Percentiles rank a stretch among this genome's conserved stretches.
These are phyloP conservation scores for Chytriomyces sp. DNA, from an alignment of 192 early-diverging fungal genomes.

Conservation along the genomic window DNA sequence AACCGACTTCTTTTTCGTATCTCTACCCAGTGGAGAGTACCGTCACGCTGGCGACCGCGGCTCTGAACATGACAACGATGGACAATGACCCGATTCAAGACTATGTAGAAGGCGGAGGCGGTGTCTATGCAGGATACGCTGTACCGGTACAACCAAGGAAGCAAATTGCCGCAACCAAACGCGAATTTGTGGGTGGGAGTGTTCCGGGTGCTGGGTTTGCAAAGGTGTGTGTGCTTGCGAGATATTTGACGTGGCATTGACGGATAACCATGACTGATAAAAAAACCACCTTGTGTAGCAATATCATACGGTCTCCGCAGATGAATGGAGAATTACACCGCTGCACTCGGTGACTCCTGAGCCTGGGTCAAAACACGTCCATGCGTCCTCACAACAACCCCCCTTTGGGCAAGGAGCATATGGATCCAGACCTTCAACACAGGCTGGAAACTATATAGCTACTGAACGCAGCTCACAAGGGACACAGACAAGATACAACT, in stretches of 20 bases:
- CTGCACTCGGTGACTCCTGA: neutral
- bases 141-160: slow-evolving; percentile 22
- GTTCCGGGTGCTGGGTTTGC: slow-evolving; percentile 9
- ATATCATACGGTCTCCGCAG: too few relatives aligned
- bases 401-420: neutral
- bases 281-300: neutral
- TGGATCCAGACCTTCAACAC: neutral
- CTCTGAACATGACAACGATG: slow-evolving; percentile 29
- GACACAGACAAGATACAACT: slow-evolving; percentile 13
- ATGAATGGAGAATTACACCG: neutral
- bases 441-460: neutral
- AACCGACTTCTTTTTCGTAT: neutral
- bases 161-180: slow-evolving; percentile 19
- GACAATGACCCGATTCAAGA: neutral
- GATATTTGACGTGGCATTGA: neutral
- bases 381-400: neutral
- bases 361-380: neutral
- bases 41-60: slow-evolving; percentile 18
- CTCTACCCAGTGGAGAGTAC: neutral
- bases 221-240: neutral
- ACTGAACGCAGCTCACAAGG: neutral
- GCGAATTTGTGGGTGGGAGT: slow-evolving; percentile 11
- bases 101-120: slow-evolving; percentile 20
- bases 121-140: slow-evolving; percentile 15
- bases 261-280: neutral